phyloP scores from a whole-genome alignment of 306 rosid species.

The Erythrophleum fordii region DNA sequence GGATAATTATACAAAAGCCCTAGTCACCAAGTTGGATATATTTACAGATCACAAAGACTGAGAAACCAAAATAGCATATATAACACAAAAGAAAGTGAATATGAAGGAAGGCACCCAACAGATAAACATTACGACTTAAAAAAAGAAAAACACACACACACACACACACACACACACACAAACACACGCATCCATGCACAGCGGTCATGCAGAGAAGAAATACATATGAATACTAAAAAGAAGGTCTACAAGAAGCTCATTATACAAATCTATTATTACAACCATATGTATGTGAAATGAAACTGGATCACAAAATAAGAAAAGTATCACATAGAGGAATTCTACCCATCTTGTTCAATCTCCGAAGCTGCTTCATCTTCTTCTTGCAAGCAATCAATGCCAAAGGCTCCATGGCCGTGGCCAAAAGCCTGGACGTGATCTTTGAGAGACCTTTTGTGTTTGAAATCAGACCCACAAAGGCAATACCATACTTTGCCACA shows the following conservation, averaged over 20 bases:
- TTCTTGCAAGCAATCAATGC: constrained; percentile 38
- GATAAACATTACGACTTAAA: background rate
- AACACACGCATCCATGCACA: too few species aligned
- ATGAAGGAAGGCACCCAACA: background rate
- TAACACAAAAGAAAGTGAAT: background rate
- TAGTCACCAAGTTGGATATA: too few species aligned
- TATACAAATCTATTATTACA: background rate
- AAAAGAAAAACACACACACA: background rate
- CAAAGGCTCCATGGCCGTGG: constrained; percentile 46
- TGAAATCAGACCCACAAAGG: constrained; percentile 72
- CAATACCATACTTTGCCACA: constrained; percentile 73
- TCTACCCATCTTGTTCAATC: constrained; percentile 46
- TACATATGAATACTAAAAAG: background rate
- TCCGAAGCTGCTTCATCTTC: constrained; percentile 53
- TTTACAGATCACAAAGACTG: too few species aligned
- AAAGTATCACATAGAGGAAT: background rate
- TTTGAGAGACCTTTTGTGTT: constrained; percentile 72
- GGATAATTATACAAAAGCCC: too few species aligned
- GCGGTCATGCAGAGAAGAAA: background rate
- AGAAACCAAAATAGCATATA: too few species aligned
- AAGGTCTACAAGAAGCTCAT: background rate
- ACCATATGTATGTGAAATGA: background rate
- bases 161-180: background rate
- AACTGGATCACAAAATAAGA: background rate
- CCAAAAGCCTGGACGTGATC: constrained; percentile 73